Base-by-base conservation (phyloP, 345 rosid genomes). In the Melaleuca quinquenervia region DNA sequence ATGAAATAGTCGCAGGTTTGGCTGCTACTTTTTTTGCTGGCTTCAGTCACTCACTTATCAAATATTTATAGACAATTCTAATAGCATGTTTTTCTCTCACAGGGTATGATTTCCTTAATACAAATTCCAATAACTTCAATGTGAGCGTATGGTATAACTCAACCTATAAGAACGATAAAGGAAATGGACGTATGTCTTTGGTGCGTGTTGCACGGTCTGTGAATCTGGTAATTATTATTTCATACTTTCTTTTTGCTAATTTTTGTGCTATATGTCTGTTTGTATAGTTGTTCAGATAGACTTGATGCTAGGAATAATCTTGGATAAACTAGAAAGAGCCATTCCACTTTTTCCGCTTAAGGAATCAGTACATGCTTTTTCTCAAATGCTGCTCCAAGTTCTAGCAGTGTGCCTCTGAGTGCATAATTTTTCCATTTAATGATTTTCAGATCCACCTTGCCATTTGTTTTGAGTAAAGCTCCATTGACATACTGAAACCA, bases 61-160 rank as follows among this genome's bases (percentile, higher is more conserved):
- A 22, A 51, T 32, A 41, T 9, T 4, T 56, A 27, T 8, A 11
- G 41, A 87, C 86, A 82, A 82, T 82, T 22, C 84, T 82, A 82
- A 48, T 14, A 50, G 54, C 24, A 15, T 27, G 29, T 2, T 49
- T 49, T 15, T 53, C 45, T n/a, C 8, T 53, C 15, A 27, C 41
- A 29, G 44, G 86, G 86, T 97, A 95, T 86, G 98, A 97, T 93
- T 91, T 96, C 88, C 89, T 92, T 88, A 91, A 97, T 90, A 92
- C 99, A 48, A 76, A 92, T 83, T 82, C 27, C n/a, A 92, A 41
- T 70, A 93, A 85, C 83, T 95, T 93, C 86, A 95, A 95, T 76
- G 93, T 93, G 88, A 92, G 85, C 88, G 88, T 96, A 82, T 94
- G 98, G 99, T 97, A 94, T 90, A 97, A 97, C 89, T 91, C 96